A percentile compares a stretch with the other conserved stretches of the same genome.
Evolutionary conservation across 306 rosid genomes (phyloP).

Genomic region (Dalbergia oliveri): DNA sequence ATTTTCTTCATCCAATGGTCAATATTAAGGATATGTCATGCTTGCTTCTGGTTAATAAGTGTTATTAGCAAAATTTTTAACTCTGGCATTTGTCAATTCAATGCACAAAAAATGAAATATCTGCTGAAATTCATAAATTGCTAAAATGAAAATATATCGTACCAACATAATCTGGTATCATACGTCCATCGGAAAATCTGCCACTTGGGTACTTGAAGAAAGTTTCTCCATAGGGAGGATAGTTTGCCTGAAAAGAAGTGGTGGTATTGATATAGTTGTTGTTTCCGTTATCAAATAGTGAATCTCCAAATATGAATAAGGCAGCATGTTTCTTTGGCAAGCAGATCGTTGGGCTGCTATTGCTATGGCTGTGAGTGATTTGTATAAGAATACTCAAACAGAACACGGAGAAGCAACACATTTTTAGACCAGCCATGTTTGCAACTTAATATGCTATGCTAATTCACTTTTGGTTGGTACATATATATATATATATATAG

Average conservation of each 20-base stretch:
- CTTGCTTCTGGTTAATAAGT: too few species aligned
- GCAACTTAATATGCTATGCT: too few species aligned
- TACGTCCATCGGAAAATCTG: slow-evolving; percentile 57
- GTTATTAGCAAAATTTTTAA: too few species aligned
- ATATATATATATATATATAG: too few species aligned
- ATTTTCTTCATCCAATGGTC: too few species aligned
- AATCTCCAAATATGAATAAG: slow-evolving; percentile 66
- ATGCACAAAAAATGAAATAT: too few species aligned
- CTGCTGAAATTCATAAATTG: background rate
- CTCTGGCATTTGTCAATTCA: too few species aligned
- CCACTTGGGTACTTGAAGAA: slow-evolving; percentile 55
- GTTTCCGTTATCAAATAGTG: slow-evolving; percentile 61
- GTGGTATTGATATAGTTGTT: slow-evolving; percentile 61
- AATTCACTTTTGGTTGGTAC: background rate
- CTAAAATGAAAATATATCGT: background rate
- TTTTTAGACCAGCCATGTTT: background rate
- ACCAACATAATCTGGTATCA: slow-evolving; percentile 57
- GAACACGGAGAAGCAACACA: background rate
- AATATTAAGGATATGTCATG: too few species aligned
- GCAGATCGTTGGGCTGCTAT: background rate
- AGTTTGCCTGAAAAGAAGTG: slow-evolving; percentile 28
- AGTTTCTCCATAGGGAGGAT: slow-evolving; percentile 54
- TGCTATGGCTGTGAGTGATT: background rate
- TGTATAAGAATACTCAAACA: background rate
- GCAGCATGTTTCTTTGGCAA: slow-evolving; percentile 29